phyloP scores from a whole-genome alignment of 2,329 filamentous ascomycete species.

The Aspergillus hortae region DNA sequence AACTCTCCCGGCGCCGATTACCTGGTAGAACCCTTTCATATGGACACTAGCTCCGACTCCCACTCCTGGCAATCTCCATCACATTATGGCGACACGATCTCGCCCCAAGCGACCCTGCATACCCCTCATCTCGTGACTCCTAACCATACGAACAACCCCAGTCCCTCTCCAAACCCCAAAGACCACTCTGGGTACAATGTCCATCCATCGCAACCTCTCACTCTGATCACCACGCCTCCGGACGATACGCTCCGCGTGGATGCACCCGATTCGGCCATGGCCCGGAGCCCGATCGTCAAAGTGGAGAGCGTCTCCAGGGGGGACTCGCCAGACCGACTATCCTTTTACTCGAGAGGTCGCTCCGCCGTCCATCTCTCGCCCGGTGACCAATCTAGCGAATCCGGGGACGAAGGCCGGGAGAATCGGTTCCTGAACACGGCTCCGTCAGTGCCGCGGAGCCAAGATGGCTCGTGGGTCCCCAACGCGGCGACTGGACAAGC shows the following conservation, averaged over 20 bases:
- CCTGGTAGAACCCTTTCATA: slow-evolving; percentile 16
- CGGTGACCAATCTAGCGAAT: slow-evolving; percentile 23
- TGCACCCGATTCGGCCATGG: slow-evolving; percentile 20
- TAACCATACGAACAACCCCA: slow-evolving; percentile 28
- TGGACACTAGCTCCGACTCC: slow-evolving; percentile 16
- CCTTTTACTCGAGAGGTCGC: slow-evolving; percentile 19
- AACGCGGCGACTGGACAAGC: slow-evolving; percentile 37
- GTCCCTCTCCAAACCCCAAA: slow-evolving; percentile 22
- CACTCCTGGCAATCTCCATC: slow-evolving; percentile 8
- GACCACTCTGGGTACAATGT: slow-evolving; percentile 11
- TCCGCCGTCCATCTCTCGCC: slow-evolving; percentile 37
- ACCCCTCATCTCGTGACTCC: slow-evolving; percentile 32
- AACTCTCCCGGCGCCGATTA: slow-evolving; percentile 22
- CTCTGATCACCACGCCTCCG: slow-evolving; percentile 22
- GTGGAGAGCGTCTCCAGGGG: slow-evolving; percentile 42
- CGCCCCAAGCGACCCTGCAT: slow-evolving; percentile 16
- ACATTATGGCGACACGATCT: slow-evolving; percentile 1
- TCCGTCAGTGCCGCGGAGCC: slow-evolving; percentile 31
- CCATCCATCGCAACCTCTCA: slow-evolving; percentile 19
- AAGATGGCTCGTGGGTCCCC: slow-evolving; percentile 47
- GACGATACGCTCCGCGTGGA: slow-evolving; percentile 22
- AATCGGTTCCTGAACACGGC: slow-evolving; percentile 15
- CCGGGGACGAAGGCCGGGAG: slow-evolving; percentile 22
- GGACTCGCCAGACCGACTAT: slow-evolving; percentile 40
- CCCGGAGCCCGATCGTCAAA: slow-evolving; percentile 44